Evolutionary conservation across 352 stramenopile species (phyloP), one percentile per base, ranked within the genome.

Genomic region (Phytophthora tubulina): DNA sequence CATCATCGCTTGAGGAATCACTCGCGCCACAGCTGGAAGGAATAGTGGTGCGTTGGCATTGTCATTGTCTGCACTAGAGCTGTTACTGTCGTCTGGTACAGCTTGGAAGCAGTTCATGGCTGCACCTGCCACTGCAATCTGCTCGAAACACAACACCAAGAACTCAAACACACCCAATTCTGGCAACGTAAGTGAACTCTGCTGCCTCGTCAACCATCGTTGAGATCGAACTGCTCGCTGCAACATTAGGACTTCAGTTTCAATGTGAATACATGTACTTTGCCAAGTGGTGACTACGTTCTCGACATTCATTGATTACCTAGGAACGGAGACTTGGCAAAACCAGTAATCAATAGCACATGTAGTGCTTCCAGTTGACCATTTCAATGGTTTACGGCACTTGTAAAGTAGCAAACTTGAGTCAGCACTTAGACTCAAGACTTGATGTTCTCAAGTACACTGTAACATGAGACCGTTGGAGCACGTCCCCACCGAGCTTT

Each of bases 81-180:
- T 39, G 9, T 7, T 44, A 7, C 21, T 32, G 50, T 48, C n/a
- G 3, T 17, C 17, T 48, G 51, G 13, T 0, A 14, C 56, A 14
- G 55, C 61, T 30, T 68, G 62, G 42, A 73, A 76, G 52, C 70
- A 76, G 41, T 76, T 76, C 50, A 76, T 72, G 21, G 63, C 70
- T 5, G 70, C 70, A 33, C 70, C 63, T 9, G 63, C 70, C 63
- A 76, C 68, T 4, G 67, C 55, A 35, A 76, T 60, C 52, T 76
- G 70, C 57, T 76, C 70, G 53, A 76, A 73, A 32, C 63, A 73
- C 33, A 76, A 53, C 58, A 76, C 63, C 14, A 76, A 36, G 51
- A 76, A 76, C 57, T 76, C 64, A 38, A 76, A 70, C 55, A 55
- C 7, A 38, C 70, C 70, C 56, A 76, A 42, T 48, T 76, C 63